A percentile compares a stretch with the other conserved stretches of the same genome.
Evolutionary conservation across 495 filamentous ascomycete species (phyloP).

Genomic region (Aspergillus cavernicola): DNA sequence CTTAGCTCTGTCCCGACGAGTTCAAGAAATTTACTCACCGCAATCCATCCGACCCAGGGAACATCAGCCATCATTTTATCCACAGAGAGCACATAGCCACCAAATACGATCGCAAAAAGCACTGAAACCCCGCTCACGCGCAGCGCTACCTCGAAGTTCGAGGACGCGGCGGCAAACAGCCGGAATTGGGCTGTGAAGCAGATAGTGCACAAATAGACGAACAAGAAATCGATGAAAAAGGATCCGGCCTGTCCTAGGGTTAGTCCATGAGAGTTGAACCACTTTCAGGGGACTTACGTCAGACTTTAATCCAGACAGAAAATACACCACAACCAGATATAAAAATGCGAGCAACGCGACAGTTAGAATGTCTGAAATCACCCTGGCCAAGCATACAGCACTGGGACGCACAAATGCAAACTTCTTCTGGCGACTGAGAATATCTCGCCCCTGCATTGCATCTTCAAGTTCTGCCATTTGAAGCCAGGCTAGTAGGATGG

Average conservation of each 20-base stretch:
- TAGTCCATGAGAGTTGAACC: background rate
- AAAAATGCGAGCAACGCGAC: slow-evolving; percentile 58
- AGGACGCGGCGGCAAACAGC: slow-evolving; percentile 39
- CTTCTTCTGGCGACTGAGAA: slow-evolving; percentile 73
- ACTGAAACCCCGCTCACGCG: slow-evolving; percentile 35
- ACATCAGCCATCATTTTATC: slow-evolving; percentile 36
- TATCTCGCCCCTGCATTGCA: slow-evolving; percentile 65
- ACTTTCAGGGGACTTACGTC: slow-evolving; percentile 19
- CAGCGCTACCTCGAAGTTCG: slow-evolving; percentile 38
- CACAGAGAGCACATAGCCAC: slow-evolving; percentile 35
- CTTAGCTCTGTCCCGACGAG: background rate
- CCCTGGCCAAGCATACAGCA: slow-evolving; percentile 69
- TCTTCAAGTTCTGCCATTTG: slow-evolving; percentile 70
- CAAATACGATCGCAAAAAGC: slow-evolving; percentile 33
- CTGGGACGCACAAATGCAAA: slow-evolving; percentile 74
- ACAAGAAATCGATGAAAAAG: slow-evolving; percentile 59
- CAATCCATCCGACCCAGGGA: slow-evolving; percentile 39
- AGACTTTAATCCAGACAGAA: slow-evolving; percentile 50
- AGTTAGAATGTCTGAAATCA: slow-evolving; percentile 64
- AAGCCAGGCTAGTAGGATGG: slow-evolving; percentile 77
- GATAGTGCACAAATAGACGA: slow-evolving; percentile 48
- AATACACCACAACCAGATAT: slow-evolving; percentile 73
- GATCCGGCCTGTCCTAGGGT: slow-evolving; percentile 22
- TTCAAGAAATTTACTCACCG: slow-evolving; percentile 22
- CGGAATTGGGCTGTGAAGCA: slow-evolving; percentile 49